Evolutionary conservation across 1,284 basidiomycete species (phyloP).

Genomic region (Cryptococcus sp.): DNA sequence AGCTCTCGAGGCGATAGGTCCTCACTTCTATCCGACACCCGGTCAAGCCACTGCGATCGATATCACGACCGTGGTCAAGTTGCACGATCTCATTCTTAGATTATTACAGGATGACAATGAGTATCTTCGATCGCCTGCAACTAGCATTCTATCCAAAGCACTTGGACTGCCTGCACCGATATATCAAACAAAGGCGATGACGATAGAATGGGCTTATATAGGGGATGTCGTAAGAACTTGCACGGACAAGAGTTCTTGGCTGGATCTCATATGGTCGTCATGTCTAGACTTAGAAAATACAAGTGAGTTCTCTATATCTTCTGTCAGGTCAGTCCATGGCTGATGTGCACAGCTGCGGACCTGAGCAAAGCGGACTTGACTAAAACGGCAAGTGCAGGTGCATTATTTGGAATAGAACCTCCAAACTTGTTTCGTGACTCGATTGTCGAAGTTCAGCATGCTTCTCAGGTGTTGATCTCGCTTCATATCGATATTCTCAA

Average conservation of each 20-base stretch:
- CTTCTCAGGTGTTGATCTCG: constrained; percentile 13
- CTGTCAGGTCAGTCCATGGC: neutral
- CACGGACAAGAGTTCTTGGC: neutral
- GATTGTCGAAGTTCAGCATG: constrained; percentile 21
- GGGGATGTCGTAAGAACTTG: neutral
- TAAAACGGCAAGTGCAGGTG: constrained; percentile 2
- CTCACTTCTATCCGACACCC: neutral
- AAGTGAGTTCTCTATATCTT: neutral
- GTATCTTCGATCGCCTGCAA: constrained; percentile 28
- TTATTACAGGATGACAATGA: constrained; percentile 43
- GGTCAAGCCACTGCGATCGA: neutral
- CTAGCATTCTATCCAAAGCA: constrained; percentile 21
- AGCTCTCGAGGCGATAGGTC: neutral
- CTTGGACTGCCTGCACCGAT: constrained; percentile 10
- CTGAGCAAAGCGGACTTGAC: neutral
- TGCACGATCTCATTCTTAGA: constrained; percentile 22
- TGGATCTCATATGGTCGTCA: constrained; percentile 12
- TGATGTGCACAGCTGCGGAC: neutral
- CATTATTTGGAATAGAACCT: constrained; percentile 43
- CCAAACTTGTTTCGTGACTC: constrained; percentile 43
- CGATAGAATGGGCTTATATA: constrained; percentile 33
- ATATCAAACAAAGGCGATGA: constrained; percentile 23
- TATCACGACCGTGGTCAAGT: neutral
- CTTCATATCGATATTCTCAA: neutral
- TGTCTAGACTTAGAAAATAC: neutral